A percentile compares a stretch with the other conserved stretches of the same genome.
Evolutionary conservation across 768 basidiomycete species (phyloP).

Genomic region (Rhizopogon vesiculosus): DNA sequence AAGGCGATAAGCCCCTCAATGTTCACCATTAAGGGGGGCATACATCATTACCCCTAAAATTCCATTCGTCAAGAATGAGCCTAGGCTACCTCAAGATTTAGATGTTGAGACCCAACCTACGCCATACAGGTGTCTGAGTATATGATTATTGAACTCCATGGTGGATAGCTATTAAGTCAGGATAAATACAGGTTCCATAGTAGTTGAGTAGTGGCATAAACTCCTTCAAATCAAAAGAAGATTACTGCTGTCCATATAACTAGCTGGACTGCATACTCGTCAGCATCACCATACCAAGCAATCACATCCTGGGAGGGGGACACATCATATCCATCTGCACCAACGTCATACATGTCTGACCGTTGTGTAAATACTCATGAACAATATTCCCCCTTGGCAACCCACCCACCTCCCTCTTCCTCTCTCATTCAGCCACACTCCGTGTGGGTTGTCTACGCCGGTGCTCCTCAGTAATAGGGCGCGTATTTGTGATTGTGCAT

Average conservation of each 20-base stretch:
- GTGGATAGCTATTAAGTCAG: neutral
- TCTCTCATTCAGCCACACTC: neutral
- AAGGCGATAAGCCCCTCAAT: too few species aligned
- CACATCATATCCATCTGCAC: neutral
- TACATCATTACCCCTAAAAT: too few species aligned
- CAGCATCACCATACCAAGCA: neutral
- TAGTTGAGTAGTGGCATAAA: neutral
- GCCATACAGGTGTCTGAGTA: too few species aligned
- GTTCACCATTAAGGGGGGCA: too few species aligned
- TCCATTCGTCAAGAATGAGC: too few species aligned
- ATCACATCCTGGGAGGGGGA: neutral
- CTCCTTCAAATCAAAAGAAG: neutral
- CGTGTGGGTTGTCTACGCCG: neutral
- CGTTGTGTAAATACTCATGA: too few species aligned
- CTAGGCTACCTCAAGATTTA: too few species aligned
- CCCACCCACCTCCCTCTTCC: conserved; percentile 24
- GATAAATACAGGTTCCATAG: neutral
- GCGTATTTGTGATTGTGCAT: too few species aligned
- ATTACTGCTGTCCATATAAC: neutral
- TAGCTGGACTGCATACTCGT: neutral
- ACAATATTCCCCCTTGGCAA: neutral
- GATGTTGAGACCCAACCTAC: too few species aligned
- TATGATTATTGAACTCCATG: too few species aligned
- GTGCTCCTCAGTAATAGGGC: too few species aligned
- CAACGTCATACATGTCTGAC: too few species aligned